Evolutionary conservation across 179 eudicot genomes (phyloP), one percentile per base, ranked within the genome.

Genomic region (Gypsophila paniculata): DNA sequence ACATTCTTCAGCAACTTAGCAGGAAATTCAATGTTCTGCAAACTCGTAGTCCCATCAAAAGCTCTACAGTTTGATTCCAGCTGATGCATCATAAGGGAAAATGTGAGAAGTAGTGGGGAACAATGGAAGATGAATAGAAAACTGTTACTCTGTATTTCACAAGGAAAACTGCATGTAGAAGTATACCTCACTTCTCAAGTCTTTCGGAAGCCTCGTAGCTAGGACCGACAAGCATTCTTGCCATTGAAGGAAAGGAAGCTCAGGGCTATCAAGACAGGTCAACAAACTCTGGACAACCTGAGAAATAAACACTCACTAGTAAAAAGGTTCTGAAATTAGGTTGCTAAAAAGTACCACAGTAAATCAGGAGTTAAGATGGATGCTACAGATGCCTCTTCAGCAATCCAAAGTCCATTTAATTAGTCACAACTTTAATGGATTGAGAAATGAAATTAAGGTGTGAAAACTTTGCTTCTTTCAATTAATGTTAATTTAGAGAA

Each of bases 231-330:
- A 78, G 85, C 96, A 89, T 75, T 95, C 99, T 95, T 95, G 99
- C 99, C 99, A 96, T 72, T 93, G 97, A 75, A 96, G 92, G 80
- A 90, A 93, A 72, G 98, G 99, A 67, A 96, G 91, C 80, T 88
- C 92, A 11, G 98, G 99, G 81, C 88, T 93, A 80, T 93, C 99
- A 69, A 96, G 91, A 80, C 93, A 90, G 71, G 79, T 83, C 61
- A 96, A 84, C 91, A 96, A 74, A 72, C 83, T 93, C 78, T 85
- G 96, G 73, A 93, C 87, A 6, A 93, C 99, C 98, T 96, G 83
- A 67, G 55, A 58, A 32, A n/a, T 53, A 17, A 44, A 57, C 65
- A 49, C 52, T 32, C 46, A 51, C 12, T 38, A n/a, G 70, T 67
- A 25, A 75, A 60, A 42, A 58, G 25, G 57, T 11, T 69, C 63